Conservation (phyloP, 306 rosid genomes). For the Mucuna pruriens region DNA sequence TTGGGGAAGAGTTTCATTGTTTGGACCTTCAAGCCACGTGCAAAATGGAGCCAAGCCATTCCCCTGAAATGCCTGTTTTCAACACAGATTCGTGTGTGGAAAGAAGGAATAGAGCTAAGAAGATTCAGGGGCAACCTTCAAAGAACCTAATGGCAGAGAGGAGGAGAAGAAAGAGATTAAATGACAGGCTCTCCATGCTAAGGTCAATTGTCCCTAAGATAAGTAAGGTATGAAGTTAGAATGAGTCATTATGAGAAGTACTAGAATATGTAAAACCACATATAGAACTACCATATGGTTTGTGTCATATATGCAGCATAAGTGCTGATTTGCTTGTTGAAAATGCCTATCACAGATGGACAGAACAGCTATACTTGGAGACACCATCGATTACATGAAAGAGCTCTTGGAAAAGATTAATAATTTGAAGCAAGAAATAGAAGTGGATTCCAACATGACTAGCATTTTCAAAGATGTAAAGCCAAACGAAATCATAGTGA, state of each 20-base stretch:
- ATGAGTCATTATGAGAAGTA: slow-evolving; percentile 7
- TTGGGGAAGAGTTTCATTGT: slow-evolving; percentile 60
- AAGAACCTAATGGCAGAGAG: slow-evolving; percentile 96
- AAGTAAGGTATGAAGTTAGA: slow-evolving; percentile 65
- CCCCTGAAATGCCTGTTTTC: slow-evolving; percentile 60
- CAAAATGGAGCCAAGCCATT: slow-evolving; percentile 64
- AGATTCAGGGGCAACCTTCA: slow-evolving; percentile 80
- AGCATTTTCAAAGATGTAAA: slow-evolving; percentile 56
- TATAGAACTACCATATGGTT: background rate
- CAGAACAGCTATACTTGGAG: slow-evolving; percentile 88
- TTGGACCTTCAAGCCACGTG: slow-evolving; percentile 59
- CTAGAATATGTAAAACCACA: background rate
- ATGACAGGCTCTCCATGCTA: slow-evolving; percentile 88
- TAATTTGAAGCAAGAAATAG: slow-evolving; percentile 61
- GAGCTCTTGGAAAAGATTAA: slow-evolving; percentile 77
- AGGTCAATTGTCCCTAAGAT: slow-evolving; percentile 94
- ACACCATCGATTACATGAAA: slow-evolving; percentile 87
- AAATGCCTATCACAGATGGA: slow-evolving; percentile 64
- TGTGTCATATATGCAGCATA: background rate
- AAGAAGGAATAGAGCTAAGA: slow-evolving; percentile 60
- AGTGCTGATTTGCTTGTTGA: slow-evolving; percentile 32
- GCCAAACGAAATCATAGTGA: slow-evolving; percentile 61
- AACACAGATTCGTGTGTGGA: slow-evolving; percentile 48
- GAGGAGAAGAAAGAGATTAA: slow-evolving; percentile 78
- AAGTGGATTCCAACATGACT: slow-evolving; percentile 45